Base-by-base conservation (phyloP, 2,329 filamentous ascomycete genomes). In the Apiospora arundinis region DNA sequence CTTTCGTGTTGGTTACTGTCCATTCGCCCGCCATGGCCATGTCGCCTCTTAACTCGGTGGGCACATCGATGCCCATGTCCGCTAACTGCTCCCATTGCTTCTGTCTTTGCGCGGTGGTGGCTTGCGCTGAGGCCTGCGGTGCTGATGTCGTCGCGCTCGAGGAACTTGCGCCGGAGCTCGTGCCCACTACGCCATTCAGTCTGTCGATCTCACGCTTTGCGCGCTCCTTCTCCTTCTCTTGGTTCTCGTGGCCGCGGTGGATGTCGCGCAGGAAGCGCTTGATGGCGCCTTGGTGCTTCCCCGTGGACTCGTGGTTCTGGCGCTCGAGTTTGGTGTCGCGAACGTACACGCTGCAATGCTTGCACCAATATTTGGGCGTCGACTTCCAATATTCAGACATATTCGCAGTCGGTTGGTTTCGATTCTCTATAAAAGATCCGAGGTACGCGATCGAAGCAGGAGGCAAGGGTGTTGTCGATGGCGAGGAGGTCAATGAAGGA, bases 361-460 rank as follows among this genome's bases (percentile, higher is more conserved):
- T 98, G 89, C 96, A 99, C 95, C 95, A 98, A 85, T 97, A 97
- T 80, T 92, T 95, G 7, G 95, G 95, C 81, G 95, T 97, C 25
- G 95, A 98, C 82, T 98, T 98, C 96, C 96, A 98, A 84, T 97
- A 97, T 87, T 98, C 96, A 0, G 96, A 92, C 96, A 99, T 98
- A 67, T 46, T 63, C 56, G 32, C 18, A 23, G 12, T 40, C 32
- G 28, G 32, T 63, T 3, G 9, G 6, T 11, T 23, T 11, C 32
- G 12, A 11, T 18, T 4, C n/a, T 21, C 56, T 63, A 14, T 9
- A 23, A 32, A 32, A 32, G 21, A 12, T 23, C 12, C 32, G 21
- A 23, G 28, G 32, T 40, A 14, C 18, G 16, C 18, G 21, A n/a
- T 40, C 18, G 32, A 6, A 21, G 28, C 28, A 9, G 56, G 32